Base-by-base conservation (phyloP, 495 filamentous ascomycete genomes). In the Cairneyella variabilis region DNA sequence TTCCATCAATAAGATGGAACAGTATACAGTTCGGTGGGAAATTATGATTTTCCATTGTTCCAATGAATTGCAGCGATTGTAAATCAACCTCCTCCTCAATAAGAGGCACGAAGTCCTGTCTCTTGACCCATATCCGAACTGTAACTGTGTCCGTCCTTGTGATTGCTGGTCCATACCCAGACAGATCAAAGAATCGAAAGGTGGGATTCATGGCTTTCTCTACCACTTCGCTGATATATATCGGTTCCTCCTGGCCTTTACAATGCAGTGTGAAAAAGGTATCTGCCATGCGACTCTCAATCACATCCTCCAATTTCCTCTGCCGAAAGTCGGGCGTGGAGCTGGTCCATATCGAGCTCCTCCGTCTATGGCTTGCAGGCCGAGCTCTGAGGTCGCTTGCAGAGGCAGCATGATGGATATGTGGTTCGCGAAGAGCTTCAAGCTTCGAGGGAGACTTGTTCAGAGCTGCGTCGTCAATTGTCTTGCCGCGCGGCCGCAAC, bases 151-250 rank as follows among this genome's bases (percentile, higher is more conserved):
- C 80, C 23, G 72, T 66, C 43, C 90, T 76, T 3, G 85, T 86
- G 18, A 91, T 72, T 5, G 66, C 65, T 10, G 88, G 80, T 0
- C 83, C 85, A 48, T 80, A 86, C 16, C 75, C 66, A 37, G 82
- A 78, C 14, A 97, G 76, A 54, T 97, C 90, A 66, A 97, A 95
- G 53, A 84, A 83, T 36, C 84, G 83, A 65, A 96, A 98, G 62
- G 83, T 88, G 36, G 91, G 91, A 69, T 97, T 97, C 77, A 89
- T 91, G 14, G 88, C 79, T 64, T 83, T 82, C 54, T 87, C 78
- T 14, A 83, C 75, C 36, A 87, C 72, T 71, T 98, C 93, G 69
- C 90, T 96, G 64, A 96, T 82, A 66, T 97, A 98, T 20, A 97
- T 69, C 0, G 93, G 91, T 17, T 88, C 84, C 32, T 78, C 68